Conservation (phyloP, 2,329 filamentous ascomycete genomes). For the Beauveria brongniartii region DNA sequence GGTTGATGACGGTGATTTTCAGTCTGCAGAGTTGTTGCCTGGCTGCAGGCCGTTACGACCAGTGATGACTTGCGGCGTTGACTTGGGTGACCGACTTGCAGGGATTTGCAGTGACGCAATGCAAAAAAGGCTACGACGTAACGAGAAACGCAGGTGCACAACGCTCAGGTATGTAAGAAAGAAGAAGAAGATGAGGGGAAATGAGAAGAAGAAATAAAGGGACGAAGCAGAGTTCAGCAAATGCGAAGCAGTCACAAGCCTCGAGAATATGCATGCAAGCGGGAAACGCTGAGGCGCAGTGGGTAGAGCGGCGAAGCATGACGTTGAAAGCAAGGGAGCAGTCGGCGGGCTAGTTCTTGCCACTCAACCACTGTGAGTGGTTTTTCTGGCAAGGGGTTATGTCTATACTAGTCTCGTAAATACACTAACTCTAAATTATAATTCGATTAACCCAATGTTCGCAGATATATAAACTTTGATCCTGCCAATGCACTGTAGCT, state of each 20-base stretch:
- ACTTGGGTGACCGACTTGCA: neutral
- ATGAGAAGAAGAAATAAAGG: neutral
- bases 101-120: slow-evolving; percentile 6
- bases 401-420: neutral
- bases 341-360: neutral
- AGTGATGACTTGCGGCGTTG: neutral
- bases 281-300: slow-evolving; percentile 7
- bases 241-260: neutral
- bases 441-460: neutral
- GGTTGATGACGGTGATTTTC: neutral
- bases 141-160: neutral
- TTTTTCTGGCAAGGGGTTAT: neutral
- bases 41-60: neutral
- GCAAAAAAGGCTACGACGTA: neutral
- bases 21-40: neutral
- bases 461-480: no score
- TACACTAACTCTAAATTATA: neutral
- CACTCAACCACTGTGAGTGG: neutral
- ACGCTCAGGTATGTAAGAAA: slow-evolving; percentile 3
- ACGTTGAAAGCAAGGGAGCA: slow-evolving; percentile 10
- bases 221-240: neutral
- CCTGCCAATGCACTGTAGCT: neutral
- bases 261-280: neutral
- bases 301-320: neutral
- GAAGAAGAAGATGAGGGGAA: neutral